Evolutionary conservation across 768 basidiomycete species (phyloP).

Genomic region (Macrocybe gigantea): DNA sequence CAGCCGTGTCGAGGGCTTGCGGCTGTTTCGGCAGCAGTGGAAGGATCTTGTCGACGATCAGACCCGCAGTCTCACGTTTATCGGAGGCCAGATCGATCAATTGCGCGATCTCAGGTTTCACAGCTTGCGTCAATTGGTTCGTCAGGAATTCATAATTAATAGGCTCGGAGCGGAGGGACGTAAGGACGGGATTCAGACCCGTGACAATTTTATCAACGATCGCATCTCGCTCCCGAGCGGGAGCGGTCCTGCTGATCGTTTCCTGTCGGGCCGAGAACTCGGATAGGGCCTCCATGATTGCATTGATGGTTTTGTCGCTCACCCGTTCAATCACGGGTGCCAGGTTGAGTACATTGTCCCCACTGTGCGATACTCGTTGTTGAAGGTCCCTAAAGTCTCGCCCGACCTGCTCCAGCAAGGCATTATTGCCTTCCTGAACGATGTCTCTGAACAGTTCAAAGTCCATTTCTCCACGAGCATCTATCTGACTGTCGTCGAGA

Average conservation of each 20-base stretch:
- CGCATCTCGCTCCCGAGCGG: constrained; percentile 49
- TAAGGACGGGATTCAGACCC: constrained; percentile 56
- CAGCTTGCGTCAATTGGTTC: constrained; percentile 69
- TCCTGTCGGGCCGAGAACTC: constrained; percentile 54
- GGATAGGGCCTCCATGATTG: constrained; percentile 56
- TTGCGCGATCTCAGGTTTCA: constrained; percentile 85
- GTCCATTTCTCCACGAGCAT: constrained; percentile 74
- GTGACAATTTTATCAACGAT: constrained; percentile 57
- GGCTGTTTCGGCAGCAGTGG: constrained; percentile 51
- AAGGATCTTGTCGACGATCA: constrained; percentile 69
- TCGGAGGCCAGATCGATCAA: constrained; percentile 87
- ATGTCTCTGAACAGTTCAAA: constrained; percentile 69
- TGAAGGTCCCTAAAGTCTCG: constrained; percentile 51
- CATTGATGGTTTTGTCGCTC: constrained; percentile 48
- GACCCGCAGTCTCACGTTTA: constrained; percentile 79
- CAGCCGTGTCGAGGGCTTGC: constrained; percentile 41
- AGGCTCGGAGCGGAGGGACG: constrained; percentile 53
- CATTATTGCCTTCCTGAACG: constrained; percentile 61
- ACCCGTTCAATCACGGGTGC: constrained; percentile 52
- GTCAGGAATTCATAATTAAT: constrained; percentile 80
- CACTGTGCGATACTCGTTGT: constrained; percentile 31
- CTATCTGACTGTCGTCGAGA: constrained; percentile 57
- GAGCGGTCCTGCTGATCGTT: constrained; percentile 37
- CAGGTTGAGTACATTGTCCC: constrained; percentile 23
- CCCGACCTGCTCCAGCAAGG: constrained; percentile 51